Conservation (phyloP, 2,329 filamentous ascomycete genomes). For the Macroventuria anomochaeta region DNA sequence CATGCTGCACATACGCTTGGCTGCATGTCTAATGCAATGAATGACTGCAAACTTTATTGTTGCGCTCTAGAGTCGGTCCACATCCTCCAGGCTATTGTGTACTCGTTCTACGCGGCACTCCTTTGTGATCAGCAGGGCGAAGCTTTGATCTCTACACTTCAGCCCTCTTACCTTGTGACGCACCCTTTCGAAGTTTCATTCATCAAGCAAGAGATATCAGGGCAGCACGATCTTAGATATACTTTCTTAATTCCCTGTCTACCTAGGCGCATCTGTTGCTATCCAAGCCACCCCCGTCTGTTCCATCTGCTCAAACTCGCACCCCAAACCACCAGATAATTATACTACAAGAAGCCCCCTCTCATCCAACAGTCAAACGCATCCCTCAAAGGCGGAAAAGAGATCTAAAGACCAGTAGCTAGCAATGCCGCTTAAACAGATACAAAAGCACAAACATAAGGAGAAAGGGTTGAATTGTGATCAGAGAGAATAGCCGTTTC, state of each 20-base stretch:
- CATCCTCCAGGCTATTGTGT: too few relatives aligned
- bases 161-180: too few relatives aligned
- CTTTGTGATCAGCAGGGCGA: too few relatives aligned
- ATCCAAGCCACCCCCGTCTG: background rate
- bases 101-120: too few relatives aligned
- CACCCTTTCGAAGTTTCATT: too few relatives aligned
- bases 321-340: background rate
- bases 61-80: too few relatives aligned
- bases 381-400: background rate
- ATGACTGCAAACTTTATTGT: background rate
- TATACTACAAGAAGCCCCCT: constrained; percentile 2
- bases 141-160: too few relatives aligned
- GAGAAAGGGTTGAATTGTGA: background rate
- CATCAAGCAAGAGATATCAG: too few relatives aligned
- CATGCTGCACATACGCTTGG: constrained; percentile 4
- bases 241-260: background rate
- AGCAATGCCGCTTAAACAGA: constrained; percentile 12
- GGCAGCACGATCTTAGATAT: background rate
- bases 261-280: background rate
- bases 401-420: constrained; percentile 7
- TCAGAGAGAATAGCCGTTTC: constrained; percentile 4
- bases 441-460: background rate
- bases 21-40: constrained; percentile 17
- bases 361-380: background rate
- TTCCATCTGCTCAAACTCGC: background rate